These are phyloP conservation scores for Fusarium oligoseptatum DNA, from an alignment of 2,329 filamentous ascomycete genomes.

Conservation along the genomic window DNA sequence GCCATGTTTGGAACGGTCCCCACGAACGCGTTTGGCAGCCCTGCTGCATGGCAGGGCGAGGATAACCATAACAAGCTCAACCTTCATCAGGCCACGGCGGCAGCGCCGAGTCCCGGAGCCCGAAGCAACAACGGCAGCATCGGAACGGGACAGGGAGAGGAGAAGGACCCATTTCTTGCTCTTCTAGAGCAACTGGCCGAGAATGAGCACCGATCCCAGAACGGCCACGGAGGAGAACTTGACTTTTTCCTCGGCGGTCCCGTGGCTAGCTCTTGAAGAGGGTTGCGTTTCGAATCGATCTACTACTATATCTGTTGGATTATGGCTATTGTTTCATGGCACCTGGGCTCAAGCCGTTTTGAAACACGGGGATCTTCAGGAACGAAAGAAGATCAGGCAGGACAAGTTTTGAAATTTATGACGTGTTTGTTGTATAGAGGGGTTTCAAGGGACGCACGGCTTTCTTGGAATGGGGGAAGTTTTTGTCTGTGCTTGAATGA, in stretches of 20 bases:
- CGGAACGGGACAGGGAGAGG: conserved; percentile 65
- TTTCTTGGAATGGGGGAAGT: neutral
- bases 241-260: conserved; percentile 76
- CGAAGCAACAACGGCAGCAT: conserved; percentile 65
- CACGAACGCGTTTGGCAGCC: conserved; percentile 66
- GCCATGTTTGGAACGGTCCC: conserved; percentile 71
- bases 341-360: neutral
- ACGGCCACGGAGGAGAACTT: conserved; percentile 78
- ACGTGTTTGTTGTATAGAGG: conserved; percentile 4
- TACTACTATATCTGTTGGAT: neutral
- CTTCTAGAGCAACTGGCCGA: conserved; percentile 86
- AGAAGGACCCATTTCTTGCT: conserved; percentile 85
- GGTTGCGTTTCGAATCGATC: neutral
- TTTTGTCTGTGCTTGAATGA: conserved; percentile 4
- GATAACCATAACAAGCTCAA: conserved; percentile 46
- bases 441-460: conserved; percentile 10
- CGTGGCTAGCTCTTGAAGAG: conserved; percentile 24
- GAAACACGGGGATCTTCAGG: conserved; percentile 8
- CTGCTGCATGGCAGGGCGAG: conserved; percentile 64
- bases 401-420: conserved; percentile 3
- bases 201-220: conserved; percentile 73
- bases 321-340: conserved; percentile 12
- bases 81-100: conserved; percentile 36
- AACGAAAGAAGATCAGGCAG: neutral
- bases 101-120: conserved; percentile 57